Base-by-base conservation (phyloP, 2,329 filamentous ascomycete species). In the Cadophora luteo-olivacea region DNA sequence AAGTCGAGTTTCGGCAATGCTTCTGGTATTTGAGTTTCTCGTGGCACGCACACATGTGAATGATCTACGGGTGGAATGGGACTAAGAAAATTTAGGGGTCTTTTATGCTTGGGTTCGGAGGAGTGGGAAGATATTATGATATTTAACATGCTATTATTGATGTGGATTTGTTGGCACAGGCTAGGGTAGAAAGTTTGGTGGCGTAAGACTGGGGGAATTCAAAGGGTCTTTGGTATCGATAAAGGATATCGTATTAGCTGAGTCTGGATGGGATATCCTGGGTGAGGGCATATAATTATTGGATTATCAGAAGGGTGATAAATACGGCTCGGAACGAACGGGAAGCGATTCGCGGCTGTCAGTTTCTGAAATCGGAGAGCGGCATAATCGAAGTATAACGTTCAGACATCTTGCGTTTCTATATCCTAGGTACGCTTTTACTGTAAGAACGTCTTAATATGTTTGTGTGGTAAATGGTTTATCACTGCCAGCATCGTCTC, bases 71-170 rank as follows among this genome's bases (percentile, higher is more conserved):
- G 8, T 33, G 52, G 6, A 14, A 29, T 55, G 52, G 52, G 29
- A 33, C 29, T 55, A 33, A 33, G 29, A n/a, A 9, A 38, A 5
- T 55, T 55, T 55, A 55, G 52, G 52, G 52, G 52, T 55, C 52
- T n/a, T 33, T 55, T 33, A 33, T 4, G 25, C 32, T 45, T 45
- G 7, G 36, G 7, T 38, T 38, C 36, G 36, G 36, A 5, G 4
- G 16, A 2, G 11, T 5, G 41, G 41, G 14, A 12, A 12, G 3
- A 16, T 41, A n/a, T n/a, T n/a, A n/a, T n/a, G n/a, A n/a, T n/a
- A n/a, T 29, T 29, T 29, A 5, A 29, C 5, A 29, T 45, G 41
- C 19, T 45, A 45, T 45, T 45, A 14, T 45, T 45, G 41, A 45
- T 45, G 41, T 45, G 41, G 41, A 19, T 19, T 45, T 45, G 36